Evolutionary conservation across 2,329 filamentous ascomycete genomes (phyloP), one percentile per base, ranked within the genome.

Genomic region (Curvularia eragrostidis): DNA sequence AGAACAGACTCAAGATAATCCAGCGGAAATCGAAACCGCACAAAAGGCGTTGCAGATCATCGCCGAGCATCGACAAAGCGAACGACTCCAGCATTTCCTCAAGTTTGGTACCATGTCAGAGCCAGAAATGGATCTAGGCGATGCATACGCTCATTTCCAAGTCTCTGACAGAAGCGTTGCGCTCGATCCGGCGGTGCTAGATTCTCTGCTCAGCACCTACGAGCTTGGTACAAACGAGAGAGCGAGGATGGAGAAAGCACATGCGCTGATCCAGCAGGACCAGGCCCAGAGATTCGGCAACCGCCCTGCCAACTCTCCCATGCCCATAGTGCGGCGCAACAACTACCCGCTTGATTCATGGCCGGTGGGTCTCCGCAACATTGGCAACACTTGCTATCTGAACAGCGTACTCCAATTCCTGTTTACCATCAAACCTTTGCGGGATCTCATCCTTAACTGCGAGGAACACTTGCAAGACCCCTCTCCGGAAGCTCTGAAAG

Each of bases 351-450:
- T 75, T 78, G 46, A 81, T 1, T 62, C 85, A 28, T 87, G 91
- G 75, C 95, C 95, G 0, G 91, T 96, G 21, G 95, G 95, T 0
- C 83, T 98, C 5, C 85, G 88, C 62, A 99, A 98, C 67, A 96
- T 98, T 56, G 93, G 95, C 58, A 99, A 99, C 71, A 99, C 96
- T 0, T 99, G 95, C 75, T 99, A 99, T 70, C 83, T 99, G 53
- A 99, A 99, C 80, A 98, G 94, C 77, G 85, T 99, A 48, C 82
- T 99, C 9, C 95, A 99, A 69, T 98, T 96, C 73, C 90, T 97
- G 65, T 97, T 96, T 74, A 96, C 93, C 0, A 86, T 98, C 54
- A 89, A 88, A 60, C 88, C 91, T 2, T 82, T 98, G 28, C 87
- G 94, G 48, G 85, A 95, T 5, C 85, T 97, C 63, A 88, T 97